Conservation (phyloP, 1,284 basidiomycete species). For the Moniliella sp. region DNA sequence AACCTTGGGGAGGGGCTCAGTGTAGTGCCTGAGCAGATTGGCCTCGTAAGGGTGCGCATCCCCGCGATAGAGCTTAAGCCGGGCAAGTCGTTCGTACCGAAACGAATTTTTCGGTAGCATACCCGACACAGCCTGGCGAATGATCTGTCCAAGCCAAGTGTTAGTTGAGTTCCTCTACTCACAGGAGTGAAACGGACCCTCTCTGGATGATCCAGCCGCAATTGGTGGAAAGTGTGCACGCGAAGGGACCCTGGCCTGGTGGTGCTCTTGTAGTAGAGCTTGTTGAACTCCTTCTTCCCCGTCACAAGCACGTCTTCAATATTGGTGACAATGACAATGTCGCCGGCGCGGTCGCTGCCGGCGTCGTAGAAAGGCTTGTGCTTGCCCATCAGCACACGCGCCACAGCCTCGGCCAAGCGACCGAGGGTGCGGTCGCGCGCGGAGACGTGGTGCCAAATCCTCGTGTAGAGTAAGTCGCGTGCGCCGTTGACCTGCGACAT, state of each 20-base stretch:
- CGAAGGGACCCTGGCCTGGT: conserved; percentile 86
- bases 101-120: conserved; percentile 33
- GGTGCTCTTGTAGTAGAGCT: conserved; percentile 72
- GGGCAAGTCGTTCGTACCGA: conserved; percentile 23
- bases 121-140: conserved; percentile 29
- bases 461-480: too few relatives aligned
- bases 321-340: conserved; percentile 91
- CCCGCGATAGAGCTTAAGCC: conserved; percentile 25
- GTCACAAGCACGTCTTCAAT: conserved; percentile 64
- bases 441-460: conserved; percentile 87
- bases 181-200: conserved; percentile 68
- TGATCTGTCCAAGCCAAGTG: too few relatives aligned
- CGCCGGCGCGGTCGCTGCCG: conserved; percentile 40
- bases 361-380: conserved; percentile 95
- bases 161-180: too few relatives aligned
- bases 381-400: conserved; percentile 89
- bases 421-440: conserved; percentile 77
- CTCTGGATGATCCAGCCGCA: conserved; percentile 52
- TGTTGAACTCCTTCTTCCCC: conserved; percentile 66
- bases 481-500: too few relatives aligned
- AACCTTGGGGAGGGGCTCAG: too few relatives aligned
- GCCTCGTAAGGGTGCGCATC: conserved; percentile 23
- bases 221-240: conserved; percentile 23
- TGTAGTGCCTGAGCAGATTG: too few relatives aligned
- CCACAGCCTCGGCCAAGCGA: conserved; percentile 77